Evolutionary conservation across 2,329 filamentous ascomycete genomes (phyloP).

Genomic region (Penicillium sp.): DNA sequence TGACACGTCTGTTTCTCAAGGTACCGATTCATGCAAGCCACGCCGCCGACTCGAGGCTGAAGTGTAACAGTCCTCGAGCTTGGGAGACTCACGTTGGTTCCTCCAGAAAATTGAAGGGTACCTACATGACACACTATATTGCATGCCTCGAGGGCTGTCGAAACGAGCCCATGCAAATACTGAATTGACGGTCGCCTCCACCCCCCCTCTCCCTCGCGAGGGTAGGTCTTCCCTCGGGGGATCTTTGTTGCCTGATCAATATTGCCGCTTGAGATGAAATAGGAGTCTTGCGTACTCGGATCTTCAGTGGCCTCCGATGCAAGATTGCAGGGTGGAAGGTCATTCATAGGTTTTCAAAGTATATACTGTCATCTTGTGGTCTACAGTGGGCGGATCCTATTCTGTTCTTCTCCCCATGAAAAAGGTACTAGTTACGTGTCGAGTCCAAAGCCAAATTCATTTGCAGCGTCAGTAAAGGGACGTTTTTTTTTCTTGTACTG

Average conservation of each 20-base stretch:
- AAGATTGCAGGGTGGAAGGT: slow-evolving; percentile 6
- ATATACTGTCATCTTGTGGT: neutral
- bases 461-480: neutral
- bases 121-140: slow-evolving; percentile 6
- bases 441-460: neutral
- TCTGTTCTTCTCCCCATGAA: neutral
- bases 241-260: neutral
- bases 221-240: neutral
- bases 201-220: neutral
- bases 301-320: slow-evolving; percentile 17
- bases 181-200: no score
- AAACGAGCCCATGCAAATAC: no score
- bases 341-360: neutral
- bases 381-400: neutral
- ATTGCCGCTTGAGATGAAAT: neutral
- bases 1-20: slow-evolving; percentile 16
- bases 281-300: slow-evolving; percentile 16
- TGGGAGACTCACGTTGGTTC: slow-evolving; percentile 14
- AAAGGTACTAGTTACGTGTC: neutral
- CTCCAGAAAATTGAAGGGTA: slow-evolving; percentile 4
- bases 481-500: no score
- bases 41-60: neutral
- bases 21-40: neutral
- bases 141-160: neutral
- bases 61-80: slow-evolving; percentile 9